Evolutionary conservation across 805 yeast genomes (phyloP).

Genomic region (Nakazawaea ishiwadae): DNA sequence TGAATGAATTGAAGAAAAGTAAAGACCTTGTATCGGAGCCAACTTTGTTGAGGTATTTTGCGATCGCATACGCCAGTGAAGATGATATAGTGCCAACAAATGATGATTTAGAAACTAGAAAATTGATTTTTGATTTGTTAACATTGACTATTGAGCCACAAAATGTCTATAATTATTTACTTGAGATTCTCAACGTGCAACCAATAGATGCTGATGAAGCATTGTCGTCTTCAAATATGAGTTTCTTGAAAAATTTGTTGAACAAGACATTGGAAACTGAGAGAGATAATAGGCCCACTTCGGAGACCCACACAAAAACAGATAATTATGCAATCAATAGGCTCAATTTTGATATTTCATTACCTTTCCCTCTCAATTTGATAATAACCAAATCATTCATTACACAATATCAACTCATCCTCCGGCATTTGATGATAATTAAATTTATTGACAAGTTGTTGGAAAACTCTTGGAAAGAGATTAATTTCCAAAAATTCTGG

Average conservation of each 20-base stretch:
- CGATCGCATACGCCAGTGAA: conserved; percentile 16
- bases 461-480: conserved; percentile 69
- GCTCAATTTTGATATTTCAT: conserved; percentile 48
- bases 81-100: conserved; percentile 3
- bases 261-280: conserved; percentile 34
- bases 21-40: conserved; percentile 21
- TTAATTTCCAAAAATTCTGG: conserved; percentile 67
- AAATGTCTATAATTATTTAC: conserved; percentile 34
- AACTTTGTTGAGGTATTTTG: conserved; percentile 28
- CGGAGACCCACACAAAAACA: conserved; percentile 26
- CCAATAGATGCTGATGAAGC: conserved; percentile 52
- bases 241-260: conserved; percentile 38
- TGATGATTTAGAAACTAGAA: conserved; percentile 12
- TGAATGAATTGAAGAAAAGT: conserved; percentile 45
- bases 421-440: conserved; percentile 64
- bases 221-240: conserved; percentile 38
- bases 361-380: conserved; percentile 86
- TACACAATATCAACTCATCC: conserved; percentile 74
- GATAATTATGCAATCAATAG: conserved; percentile 44
- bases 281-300: conserved; percentile 13
- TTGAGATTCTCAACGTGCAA: conserved; percentile 47
- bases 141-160: conserved; percentile 36
- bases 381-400: conserved; percentile 66
- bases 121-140: conserved; percentile 18
- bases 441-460: conserved; percentile 56